Percentiles rank a stretch among this genome's conserved stretches.
These are phyloP conservation scores for Exserohilum turcica DNA, from an alignment of 2,329 filamentous ascomycete genomes.

Conservation along the genomic window DNA sequence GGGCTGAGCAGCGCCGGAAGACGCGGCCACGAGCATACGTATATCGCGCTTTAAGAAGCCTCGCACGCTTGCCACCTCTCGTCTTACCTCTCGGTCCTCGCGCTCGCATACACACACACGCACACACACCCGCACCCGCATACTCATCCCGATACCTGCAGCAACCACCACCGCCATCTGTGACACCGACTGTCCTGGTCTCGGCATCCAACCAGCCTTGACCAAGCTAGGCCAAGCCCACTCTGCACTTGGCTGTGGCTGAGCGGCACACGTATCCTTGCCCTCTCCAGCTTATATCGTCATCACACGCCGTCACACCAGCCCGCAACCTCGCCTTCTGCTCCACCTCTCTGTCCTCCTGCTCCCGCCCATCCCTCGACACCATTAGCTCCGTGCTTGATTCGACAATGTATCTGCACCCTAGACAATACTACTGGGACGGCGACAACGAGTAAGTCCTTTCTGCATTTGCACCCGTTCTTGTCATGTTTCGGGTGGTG, in stretches of 20 bases:
- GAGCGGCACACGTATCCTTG: slow-evolving; percentile 15
- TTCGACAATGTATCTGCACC: slow-evolving; percentile 20
- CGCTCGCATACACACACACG: too few species aligned
- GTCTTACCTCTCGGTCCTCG: too few species aligned
- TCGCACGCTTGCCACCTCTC: not conserved
- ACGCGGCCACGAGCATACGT: not conserved
- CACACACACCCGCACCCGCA: too few species aligned
- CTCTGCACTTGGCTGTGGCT: slow-evolving; percentile 19
- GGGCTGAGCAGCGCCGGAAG: not conserved
- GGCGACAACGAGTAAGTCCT: slow-evolving; percentile 30
- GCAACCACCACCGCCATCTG: too few species aligned
- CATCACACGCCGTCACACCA: slow-evolving; percentile 6
- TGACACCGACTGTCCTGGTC: too few species aligned
- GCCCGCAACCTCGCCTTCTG: not conserved
- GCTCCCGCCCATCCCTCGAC: not conserved
- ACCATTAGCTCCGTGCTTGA: slow-evolving; percentile 5
- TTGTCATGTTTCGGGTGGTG: slow-evolving; percentile 3
- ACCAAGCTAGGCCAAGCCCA: not conserved
- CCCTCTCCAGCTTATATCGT: slow-evolving; percentile 15
- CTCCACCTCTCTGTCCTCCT: slow-evolving; percentile 16
- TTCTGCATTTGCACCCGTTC: slow-evolving; percentile 1
- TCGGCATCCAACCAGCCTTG: not conserved
- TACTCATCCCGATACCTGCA: too few species aligned
- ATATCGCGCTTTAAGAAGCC: not conserved
- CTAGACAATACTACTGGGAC: slow-evolving; percentile 25